Conservation (phyloP, 768 basidiomycete genomes). For the Cystobasidium ongulense region DNA sequence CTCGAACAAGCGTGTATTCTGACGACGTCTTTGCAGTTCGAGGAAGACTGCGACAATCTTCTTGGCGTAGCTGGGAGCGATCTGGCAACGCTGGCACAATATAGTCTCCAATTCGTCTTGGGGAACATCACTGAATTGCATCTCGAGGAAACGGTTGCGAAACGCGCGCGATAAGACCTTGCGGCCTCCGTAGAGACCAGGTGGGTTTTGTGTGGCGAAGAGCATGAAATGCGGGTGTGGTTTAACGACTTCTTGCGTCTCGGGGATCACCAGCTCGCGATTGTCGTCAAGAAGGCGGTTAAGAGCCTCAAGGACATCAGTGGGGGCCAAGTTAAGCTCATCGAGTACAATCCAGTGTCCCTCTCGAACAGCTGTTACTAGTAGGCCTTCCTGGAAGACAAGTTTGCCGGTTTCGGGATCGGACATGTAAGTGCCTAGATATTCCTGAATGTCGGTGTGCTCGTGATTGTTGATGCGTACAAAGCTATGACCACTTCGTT, state of each 20-base stretch:
- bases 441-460: constrained; percentile 98
- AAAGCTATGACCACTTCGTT: constrained; percentile 84
- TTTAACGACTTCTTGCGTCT: constrained; percentile 85
- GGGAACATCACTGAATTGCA: constrained; percentile 94
- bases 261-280: constrained; percentile 86
- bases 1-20: constrained; percentile 86
- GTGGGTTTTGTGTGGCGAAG: constrained; percentile 96
- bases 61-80: constrained; percentile 86
- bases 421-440: constrained; percentile 90
- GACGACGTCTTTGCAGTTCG: constrained; percentile 84
- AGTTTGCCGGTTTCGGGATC: constrained; percentile 87
- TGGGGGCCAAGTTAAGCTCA: constrained; percentile 93
- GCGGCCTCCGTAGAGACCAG: constrained; percentile 86
- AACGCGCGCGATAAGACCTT: constrained; percentile 93
- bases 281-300: constrained; percentile 96
- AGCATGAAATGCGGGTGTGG: constrained; percentile 96
- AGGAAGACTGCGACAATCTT: constrained; percentile 84
- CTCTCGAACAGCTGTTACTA: constrained; percentile 78
- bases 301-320: constrained; percentile 92
- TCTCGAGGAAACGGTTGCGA: constrained; percentile 92
- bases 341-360: constrained; percentile 98
- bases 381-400: constrained; percentile 84
- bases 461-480: constrained; percentile 99
- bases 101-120: constrained; percentile 88
- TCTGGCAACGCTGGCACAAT: constrained; percentile 79